Base-by-base conservation (phyloP, 768 basidiomycete species). In the Psilocybe cyanescens region DNA sequence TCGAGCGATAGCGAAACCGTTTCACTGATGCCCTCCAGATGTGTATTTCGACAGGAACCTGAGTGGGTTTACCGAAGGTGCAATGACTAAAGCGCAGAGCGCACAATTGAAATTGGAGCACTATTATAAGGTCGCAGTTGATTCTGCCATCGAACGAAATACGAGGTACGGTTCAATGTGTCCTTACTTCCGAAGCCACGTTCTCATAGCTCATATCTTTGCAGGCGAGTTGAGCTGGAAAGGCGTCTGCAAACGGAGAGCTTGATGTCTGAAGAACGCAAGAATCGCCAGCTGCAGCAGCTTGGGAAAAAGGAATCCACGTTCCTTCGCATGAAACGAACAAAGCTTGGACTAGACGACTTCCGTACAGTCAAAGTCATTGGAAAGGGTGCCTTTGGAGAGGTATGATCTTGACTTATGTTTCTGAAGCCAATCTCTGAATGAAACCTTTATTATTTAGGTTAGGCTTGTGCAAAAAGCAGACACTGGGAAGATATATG, bases 281-380 rank as follows among this genome's bases (percentile, higher is more conserved):
- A 95, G 77, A 85, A 87, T 67, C 85, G 93, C 8, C 94, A 95
- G 70, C 78, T 97, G 60, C 82, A 84, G 57, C 89, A 92, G 67
- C 83, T 93, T 35, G 95, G 94, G 19, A 90, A 89, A 77, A 92
- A 93, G 68, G 95, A 97, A 75, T 89, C 88, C 3, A 91, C 90
- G 6, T 98, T 90, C 74, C 84, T 99, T 60, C 87, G 97, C 8
- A 81, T 98, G 55, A 83, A 89, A 58, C 82, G 97, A 53, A 98
- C 97, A 30, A 92, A 92, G 69, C 83, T 99, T 9, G 94, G 95
- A 2, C 78, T 98, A 60, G 88, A 91, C 63, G 91, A 99, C 75
- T 99, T 99, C 78, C 82, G 90, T 65, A 99, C 97, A 3, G 94
- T 99, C 69, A 99, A 99, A 74, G 95, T 99, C 49, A 99, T 99